Base-by-base conservation (phyloP, 108 stramenopile genomes). In the Seminavis robusta region DNA sequence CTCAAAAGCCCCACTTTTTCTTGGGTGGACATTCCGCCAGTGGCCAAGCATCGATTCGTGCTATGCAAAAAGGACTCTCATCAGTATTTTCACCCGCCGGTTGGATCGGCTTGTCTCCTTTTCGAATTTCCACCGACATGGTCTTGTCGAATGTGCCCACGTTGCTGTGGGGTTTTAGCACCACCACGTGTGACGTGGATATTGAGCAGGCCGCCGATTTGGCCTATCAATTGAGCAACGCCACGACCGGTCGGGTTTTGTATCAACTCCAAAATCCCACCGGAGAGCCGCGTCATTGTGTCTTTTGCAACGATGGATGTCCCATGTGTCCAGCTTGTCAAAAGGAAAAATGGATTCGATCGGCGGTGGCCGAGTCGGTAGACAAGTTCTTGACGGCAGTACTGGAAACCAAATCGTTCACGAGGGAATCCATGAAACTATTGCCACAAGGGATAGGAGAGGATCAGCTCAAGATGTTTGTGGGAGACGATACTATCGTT, bases 1-100 rank as follows among this genome's bases (percentile, higher is more conserved):
- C 6, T 27, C 24, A 42, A 2, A 16, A 40, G 28, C n/a, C 43
- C 0, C 28, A 26, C 19, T 11, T 69, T 34, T 11, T 70, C 1
- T 29, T 70, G 23, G 69, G 69, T 23, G 61, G 61, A 0, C 69
- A 70, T 58, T 63, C 61, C 7, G 52, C 69, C n/a, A 51, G 54
- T 49, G 61, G 69, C 0, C 44, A 63, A 58, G 69, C 61, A 24
- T 52, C 61, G 5, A 30, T 70, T 23, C 39, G 49, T 26, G 61
- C 69, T 1, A 26, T 44, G 19, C 49, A 51, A 38, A 40, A 50
- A 25, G 36, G 13, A 6, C 28, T 59, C 11, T n/a, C n/a, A n/a
- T n/a, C n/a, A n/a, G n/a, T n/a, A n/a, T 33, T 30, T 7, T 23
- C 11, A 13, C 53, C 61, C 7, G n/a, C 23, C 29, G 67, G 67